phyloP scores from a whole-genome alignment of 805 yeast species.

The Grigorovia yakushimaensis region DNA sequence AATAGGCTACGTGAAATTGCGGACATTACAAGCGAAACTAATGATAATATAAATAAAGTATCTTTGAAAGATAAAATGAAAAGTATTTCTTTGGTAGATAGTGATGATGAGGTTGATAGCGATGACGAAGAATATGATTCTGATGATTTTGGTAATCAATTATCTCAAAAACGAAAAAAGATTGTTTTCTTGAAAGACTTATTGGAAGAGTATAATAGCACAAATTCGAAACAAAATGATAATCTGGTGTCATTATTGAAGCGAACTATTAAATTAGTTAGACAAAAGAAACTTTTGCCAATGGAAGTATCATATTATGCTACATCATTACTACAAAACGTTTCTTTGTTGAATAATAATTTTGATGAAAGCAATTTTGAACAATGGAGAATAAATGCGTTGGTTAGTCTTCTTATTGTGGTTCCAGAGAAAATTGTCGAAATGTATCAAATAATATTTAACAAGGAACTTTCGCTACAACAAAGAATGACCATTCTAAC shows the following conservation, averaged over 20 bases:
- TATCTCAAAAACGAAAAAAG: slow-evolving; percentile 30
- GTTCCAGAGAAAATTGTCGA: slow-evolving; percentile 37
- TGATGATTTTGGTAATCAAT: slow-evolving; percentile 28
- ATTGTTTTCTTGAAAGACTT: slow-evolving; percentile 72
- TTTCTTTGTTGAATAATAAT: slow-evolving; percentile 47
- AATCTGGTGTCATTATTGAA: slow-evolving; percentile 34
- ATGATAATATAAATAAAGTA: neutral
- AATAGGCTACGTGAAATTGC: neutral
- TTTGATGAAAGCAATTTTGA: slow-evolving; percentile 54
- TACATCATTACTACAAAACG: slow-evolving; percentile 38
- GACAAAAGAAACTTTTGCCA: slow-evolving; percentile 52
- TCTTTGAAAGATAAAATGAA: neutral
- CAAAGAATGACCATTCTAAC: slow-evolving; percentile 64
- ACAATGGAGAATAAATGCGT: slow-evolving; percentile 48
- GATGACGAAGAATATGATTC: slow-evolving; percentile 20
- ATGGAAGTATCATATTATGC: slow-evolving; percentile 53
- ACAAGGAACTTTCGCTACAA: slow-evolving; percentile 75
- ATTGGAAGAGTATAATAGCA: slow-evolving; percentile 42
- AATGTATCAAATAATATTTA: slow-evolving; percentile 37
- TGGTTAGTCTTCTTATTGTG: slow-evolving; percentile 55
- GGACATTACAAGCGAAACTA: neutral
- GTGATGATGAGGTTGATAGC: slow-evolving; percentile 10
- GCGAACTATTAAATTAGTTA: slow-evolving; percentile 42
- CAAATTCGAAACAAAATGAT: slow-evolving; percentile 32
- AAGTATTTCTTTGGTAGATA: slow-evolving; percentile 1